Conservation (phyloP, 441 rosid species). For the Raphanus hybrid region DNA sequence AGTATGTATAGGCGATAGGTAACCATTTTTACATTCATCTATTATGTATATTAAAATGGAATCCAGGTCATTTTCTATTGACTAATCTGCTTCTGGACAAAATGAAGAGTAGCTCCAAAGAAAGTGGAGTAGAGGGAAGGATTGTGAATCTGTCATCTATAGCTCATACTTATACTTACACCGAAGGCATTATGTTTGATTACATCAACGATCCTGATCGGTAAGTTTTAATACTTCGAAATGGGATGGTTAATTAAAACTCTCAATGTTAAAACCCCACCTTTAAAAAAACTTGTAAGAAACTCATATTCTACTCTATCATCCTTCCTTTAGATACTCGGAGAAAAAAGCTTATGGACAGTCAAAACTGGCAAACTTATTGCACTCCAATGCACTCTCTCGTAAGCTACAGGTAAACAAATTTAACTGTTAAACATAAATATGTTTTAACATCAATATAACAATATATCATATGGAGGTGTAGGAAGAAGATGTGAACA, state of each 20-base stretch:
- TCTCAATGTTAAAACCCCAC: too few relatives aligned
- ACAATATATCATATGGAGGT: not conserved
- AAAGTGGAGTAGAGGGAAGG: constrained; percentile 74
- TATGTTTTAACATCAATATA: not conserved
- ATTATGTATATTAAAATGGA: too few relatives aligned
- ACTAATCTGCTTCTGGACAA: constrained; percentile 82
- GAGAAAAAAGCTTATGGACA: constrained; percentile 93
- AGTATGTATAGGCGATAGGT: too few relatives aligned
- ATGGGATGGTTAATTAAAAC: too few relatives aligned
- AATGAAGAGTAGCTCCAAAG: constrained; percentile 67
- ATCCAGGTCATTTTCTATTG: constrained; percentile 56
- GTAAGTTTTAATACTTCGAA: constrained; percentile 40
- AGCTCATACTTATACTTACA: constrained; percentile 74
- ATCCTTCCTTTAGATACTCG: constrained; percentile 54
- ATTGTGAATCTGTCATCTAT: constrained; percentile 88
- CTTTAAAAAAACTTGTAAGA: too few relatives aligned
- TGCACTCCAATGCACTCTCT: constrained; percentile 84
- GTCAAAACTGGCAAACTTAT: constrained; percentile 82
- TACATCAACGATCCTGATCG: constrained; percentile 51
- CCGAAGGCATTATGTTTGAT: constrained; percentile 64
- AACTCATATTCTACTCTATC: too few relatives aligned
- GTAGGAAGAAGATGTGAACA: constrained; percentile 82
- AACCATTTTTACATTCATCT: too few relatives aligned
- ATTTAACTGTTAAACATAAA: too few relatives aligned
- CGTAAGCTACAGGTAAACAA: constrained; percentile 68